phyloP scores from a whole-genome alignment of 495 filamentous ascomycete species.

The Stereocaulon alpinum region DNA sequence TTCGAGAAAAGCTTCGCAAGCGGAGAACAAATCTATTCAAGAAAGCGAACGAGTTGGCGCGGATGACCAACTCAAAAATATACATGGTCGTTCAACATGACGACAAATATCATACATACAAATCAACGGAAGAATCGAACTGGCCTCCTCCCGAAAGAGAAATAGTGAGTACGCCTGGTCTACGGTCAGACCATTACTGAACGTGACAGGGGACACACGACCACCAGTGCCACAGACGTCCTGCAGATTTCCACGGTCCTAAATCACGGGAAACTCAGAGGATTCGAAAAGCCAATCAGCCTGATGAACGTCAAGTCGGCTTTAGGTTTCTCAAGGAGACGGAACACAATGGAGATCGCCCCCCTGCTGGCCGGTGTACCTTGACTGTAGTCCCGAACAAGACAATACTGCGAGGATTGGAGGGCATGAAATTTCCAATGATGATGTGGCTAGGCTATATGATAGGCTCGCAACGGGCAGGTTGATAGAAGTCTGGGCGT shows the following conservation, averaged over 20 bases:
- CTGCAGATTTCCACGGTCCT: neutral
- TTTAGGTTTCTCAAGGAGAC: conserved; percentile 1
- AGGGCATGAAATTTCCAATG: conserved; percentile 8
- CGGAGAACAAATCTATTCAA: conserved; percentile 2
- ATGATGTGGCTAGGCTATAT: conserved; percentile 8
- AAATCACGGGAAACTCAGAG: conserved; percentile 1
- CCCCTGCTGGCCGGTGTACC: neutral
- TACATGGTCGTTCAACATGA: conserved; percentile 7
- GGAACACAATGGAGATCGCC: conserved; percentile 6
- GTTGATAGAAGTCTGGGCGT: neutral
- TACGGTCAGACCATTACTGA: neutral
- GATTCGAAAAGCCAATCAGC: conserved; percentile 11
- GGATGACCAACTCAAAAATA: conserved; percentile 5
- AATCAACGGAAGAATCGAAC: conserved; percentile 10
- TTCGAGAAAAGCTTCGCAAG: conserved; percentile 9
- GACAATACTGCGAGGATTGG: conserved; percentile 6
- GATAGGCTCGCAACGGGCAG: conserved; percentile 3
- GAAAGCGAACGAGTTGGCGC: conserved; percentile 6
- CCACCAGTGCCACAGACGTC: neutral
- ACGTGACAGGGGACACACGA: neutral
- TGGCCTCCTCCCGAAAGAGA: conserved; percentile 1
- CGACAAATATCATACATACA: conserved; percentile 6
- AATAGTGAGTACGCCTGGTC: conserved; percentile 6
- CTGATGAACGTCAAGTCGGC: conserved; percentile 6
- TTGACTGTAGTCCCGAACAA: neutral